Conservation (phyloP, 2,329 filamentous ascomycete genomes). For the Calonectria henricotiae region DNA sequence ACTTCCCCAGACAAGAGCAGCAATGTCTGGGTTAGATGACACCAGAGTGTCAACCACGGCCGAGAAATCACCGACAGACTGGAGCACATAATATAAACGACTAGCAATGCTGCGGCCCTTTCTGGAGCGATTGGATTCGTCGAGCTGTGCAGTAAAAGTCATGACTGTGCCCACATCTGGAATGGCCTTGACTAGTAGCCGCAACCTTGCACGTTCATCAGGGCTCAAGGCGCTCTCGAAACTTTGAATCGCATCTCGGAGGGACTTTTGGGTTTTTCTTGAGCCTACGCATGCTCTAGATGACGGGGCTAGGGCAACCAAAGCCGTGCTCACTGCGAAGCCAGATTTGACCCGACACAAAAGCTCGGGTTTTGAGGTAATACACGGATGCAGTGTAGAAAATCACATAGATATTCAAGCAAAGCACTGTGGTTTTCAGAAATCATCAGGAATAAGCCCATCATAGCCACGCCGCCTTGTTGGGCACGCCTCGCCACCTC, state of each 20-base stretch:
- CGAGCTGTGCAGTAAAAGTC: constrained; percentile 57
- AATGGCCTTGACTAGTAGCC: constrained; percentile 20
- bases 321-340: constrained; percentile 11
- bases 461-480: too few relatives aligned
- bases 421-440: too few relatives aligned
- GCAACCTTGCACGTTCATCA: constrained; percentile 7
- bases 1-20: constrained; percentile 63
- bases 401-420: too few relatives aligned
- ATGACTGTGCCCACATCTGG: constrained; percentile 55
- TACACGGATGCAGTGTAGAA: too few relatives aligned
- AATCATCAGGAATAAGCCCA: too few relatives aligned
- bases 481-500: too few relatives aligned
- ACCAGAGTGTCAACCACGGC: constrained; percentile 58
- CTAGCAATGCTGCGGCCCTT: constrained; percentile 53
- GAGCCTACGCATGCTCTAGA: neutral
- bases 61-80: constrained; percentile 59
- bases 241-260: constrained; percentile 2
- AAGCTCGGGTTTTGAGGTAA: too few relatives aligned
- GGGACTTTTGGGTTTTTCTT: neutral
- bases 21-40: constrained; percentile 57
- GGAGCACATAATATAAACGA: constrained; percentile 54
- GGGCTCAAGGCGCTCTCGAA: constrained; percentile 11
- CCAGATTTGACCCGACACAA: too few relatives aligned
- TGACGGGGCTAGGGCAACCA: neutral
- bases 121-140: constrained; percentile 42